Percentiles rank a stretch among this genome's conserved stretches.
These are phyloP conservation scores for Obba rivulosa DNA, from an alignment of 768 basidiomycete genomes.

Conservation along the genomic window DNA sequence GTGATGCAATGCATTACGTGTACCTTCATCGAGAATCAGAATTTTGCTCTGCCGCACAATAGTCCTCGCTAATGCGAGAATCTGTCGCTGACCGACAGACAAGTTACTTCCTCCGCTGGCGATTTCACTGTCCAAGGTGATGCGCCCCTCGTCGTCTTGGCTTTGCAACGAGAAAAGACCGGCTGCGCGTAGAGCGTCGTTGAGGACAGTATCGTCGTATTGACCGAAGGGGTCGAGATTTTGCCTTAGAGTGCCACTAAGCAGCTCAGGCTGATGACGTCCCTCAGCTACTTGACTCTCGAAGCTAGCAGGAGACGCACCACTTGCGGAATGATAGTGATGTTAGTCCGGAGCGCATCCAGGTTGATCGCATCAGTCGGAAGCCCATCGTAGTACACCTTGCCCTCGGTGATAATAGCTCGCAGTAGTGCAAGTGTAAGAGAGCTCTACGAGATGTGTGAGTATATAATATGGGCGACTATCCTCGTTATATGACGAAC, in stretches of 20 bases:
- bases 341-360: conserved; percentile 42
- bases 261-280: conserved; percentile 35
- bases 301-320: conserved; percentile 25
- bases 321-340: conserved; percentile 56
- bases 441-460: conserved; percentile 27
- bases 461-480: conserved; percentile 5
- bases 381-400: too few relatives aligned
- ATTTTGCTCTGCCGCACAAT: conserved; percentile 49
- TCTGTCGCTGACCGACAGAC: too few relatives aligned
- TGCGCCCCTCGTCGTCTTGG: conserved; percentile 28
- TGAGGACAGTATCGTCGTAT: conserved; percentile 46
- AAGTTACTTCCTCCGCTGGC: too few relatives aligned
- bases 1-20: neutral
- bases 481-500: conserved; percentile 8
- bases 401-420: too few relatives aligned
- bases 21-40: conserved; percentile 52
- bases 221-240: conserved; percentile 58
- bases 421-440: too few relatives aligned
- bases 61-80: too few relatives aligned
- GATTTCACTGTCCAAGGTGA: too few relatives aligned
- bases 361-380: conserved; percentile 47
- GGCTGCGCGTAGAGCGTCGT: conserved; percentile 42
- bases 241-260: conserved; percentile 49
- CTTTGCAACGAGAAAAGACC: conserved; percentile 38
- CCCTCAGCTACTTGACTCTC: too few relatives aligned